Evolutionary conservation across 108 stramenopile species (phyloP).

Genomic region (Aurantiochytrium sp.): DNA sequence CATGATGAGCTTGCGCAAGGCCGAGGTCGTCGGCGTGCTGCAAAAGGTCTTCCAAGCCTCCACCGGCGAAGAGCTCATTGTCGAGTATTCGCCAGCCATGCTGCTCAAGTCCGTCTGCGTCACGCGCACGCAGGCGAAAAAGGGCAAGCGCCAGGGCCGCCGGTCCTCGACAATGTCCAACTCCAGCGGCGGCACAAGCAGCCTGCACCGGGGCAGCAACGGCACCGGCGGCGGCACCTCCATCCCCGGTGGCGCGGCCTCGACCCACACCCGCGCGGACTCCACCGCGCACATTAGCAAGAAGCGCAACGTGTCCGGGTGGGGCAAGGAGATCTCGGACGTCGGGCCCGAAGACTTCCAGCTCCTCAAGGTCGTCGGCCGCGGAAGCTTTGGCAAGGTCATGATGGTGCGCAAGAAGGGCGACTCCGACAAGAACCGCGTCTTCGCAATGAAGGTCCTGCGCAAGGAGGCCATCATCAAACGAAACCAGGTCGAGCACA

Average conservation of each 20-base stretch:
- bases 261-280: neutral
- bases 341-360: conserved; percentile 30
- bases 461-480: conserved; percentile 93
- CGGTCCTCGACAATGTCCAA: conserved; percentile 25
- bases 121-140: conserved; percentile 33
- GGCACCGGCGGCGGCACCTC: neutral
- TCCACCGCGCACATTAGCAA: neutral
- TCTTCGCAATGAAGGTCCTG: conserved; percentile 89
- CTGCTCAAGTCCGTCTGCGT: conserved; percentile 34
- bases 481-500: conserved; percentile 95
- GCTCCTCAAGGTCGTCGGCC: conserved; percentile 72
- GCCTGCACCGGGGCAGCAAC: neutral
- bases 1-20: conserved; percentile 3
- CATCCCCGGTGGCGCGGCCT: neutral
- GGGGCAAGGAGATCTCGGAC: conserved; percentile 32
- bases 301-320: conserved; percentile 19
- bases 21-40: neutral
- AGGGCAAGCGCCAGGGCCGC: conserved; percentile 21
- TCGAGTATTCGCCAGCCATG: conserved; percentile 9
- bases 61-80: conserved; percentile 8
- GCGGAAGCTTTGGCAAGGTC: conserved; percentile 87
- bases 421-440: conserved; percentile 50
- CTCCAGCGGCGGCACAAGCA: neutral
- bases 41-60: neutral
- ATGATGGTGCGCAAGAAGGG: conserved; percentile 75